Evolutionary conservation across 2,329 filamentous ascomycete species (phyloP).

Genomic region (Pseudogymnoascus sp.): DNA sequence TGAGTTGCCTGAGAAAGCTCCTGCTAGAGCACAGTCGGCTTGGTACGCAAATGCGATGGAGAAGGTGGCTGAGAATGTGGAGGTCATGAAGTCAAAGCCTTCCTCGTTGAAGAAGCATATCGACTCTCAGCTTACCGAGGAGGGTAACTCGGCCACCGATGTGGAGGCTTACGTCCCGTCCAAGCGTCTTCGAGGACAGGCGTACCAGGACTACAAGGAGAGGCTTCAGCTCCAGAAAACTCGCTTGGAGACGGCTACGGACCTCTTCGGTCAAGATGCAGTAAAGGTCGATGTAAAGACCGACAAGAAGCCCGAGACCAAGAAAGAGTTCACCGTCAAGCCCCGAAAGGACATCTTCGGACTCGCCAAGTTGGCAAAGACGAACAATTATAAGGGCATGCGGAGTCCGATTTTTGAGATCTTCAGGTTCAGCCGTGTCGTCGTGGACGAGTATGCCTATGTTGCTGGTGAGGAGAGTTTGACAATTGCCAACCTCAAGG

Average conservation of each 20-base stretch:
- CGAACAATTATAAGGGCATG: constrained; percentile 26
- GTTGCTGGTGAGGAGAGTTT: constrained; percentile 31
- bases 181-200: constrained; percentile 31
- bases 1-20: constrained; percentile 32
- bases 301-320: background rate
- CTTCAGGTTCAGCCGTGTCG: constrained; percentile 52
- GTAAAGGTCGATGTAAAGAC: background rate
- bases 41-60: constrained; percentile 44
- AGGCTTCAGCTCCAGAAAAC: constrained; percentile 5
- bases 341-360: constrained; percentile 3
- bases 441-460: constrained; percentile 61
- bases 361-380: constrained; percentile 9
- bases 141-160: constrained; percentile 27
- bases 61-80: constrained; percentile 35
- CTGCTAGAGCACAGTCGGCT: constrained; percentile 34
- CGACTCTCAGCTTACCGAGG: constrained; percentile 22
- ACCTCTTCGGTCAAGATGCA: background rate
- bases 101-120: constrained; percentile 27
- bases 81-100: constrained; percentile 12
- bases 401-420: constrained; percentile 44
- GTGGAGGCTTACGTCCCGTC: constrained; percentile 34
- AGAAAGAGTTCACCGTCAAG: constrained; percentile 1
- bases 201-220: constrained; percentile 22
- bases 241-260: background rate
- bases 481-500: constrained; percentile 37